phyloP scores from a whole-genome alignment of 805 yeast genomes.

The Wickerhamomyces silvicola region DNA sequence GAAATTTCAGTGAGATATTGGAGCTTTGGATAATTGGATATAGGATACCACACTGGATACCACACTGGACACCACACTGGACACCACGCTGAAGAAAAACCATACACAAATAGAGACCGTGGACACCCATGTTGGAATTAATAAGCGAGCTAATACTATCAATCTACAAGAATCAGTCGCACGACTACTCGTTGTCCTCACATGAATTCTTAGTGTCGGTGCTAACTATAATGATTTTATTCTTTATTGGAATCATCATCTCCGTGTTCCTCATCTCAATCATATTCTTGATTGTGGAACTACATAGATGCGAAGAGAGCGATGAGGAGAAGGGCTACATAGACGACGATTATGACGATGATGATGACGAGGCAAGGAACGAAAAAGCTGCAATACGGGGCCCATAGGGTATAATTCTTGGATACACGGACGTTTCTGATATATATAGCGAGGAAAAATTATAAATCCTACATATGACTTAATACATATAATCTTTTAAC shows the following conservation, averaged over 20 bases:
- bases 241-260: conserved; percentile 10
- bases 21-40: too few relatives aligned
- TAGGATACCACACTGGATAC: background rate
- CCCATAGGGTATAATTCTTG: too few relatives aligned
- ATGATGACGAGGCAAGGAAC: conserved; percentile 1
- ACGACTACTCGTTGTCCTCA: conserved; percentile 12
- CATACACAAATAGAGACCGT: background rate
- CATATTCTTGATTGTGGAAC: conserved; percentile 10
- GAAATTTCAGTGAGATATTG: too few relatives aligned
- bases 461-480: background rate
- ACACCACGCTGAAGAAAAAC: background rate
- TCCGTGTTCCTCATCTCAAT: conserved; percentile 9
- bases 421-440: too few relatives aligned
- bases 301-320: conserved; percentile 12
- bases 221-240: conserved; percentile 9
- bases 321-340: conserved; percentile 1
- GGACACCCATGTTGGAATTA: conserved; percentile 1
- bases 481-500: background rate
- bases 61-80: background rate
- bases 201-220: conserved; percentile 11
- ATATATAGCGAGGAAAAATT: too few relatives aligned
- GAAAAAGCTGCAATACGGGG: too few relatives aligned
- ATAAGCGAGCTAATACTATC: conserved; percentile 8
- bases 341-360: background rate
- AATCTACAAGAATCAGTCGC: conserved; percentile 9